Conservation (phyloP, 352 stramenopile species). For the Elongisporangium undulatum region DNA sequence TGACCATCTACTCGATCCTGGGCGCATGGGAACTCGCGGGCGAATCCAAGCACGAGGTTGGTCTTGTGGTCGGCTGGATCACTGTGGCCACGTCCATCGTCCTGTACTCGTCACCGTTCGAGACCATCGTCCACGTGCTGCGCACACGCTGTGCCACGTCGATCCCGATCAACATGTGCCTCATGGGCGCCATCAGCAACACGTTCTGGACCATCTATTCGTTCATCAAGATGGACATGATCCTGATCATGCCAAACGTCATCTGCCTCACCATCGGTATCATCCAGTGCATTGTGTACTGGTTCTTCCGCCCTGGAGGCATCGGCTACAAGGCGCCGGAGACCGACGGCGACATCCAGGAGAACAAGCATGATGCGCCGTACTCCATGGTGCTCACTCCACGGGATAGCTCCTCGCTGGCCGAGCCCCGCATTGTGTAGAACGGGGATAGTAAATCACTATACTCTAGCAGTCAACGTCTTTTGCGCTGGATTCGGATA, state of each 20-base stretch:
- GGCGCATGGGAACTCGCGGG: conserved; percentile 21
- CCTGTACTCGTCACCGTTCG: conserved; percentile 4
- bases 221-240: conserved; percentile 23
- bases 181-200: conserved; percentile 23
- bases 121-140: conserved; percentile 15
- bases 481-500: too few relatives aligned
- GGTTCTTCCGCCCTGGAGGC: conserved; percentile 12
- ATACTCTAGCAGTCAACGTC: neutral
- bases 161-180: conserved; percentile 31
- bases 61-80: neutral
- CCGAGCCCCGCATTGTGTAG: neutral
- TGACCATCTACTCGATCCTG: conserved; percentile 40
- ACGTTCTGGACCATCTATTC: conserved; percentile 29
- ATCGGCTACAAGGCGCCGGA: neutral
- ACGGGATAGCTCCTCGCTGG: neutral
- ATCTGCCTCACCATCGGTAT: conserved; percentile 17
- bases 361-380: neutral
- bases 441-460: neutral
- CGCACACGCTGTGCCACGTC: conserved; percentile 22
- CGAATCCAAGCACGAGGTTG: conserved; percentile 8
- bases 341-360: neutral
- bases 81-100: conserved; percentile 5
- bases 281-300: conserved; percentile 30
- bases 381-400: neutral
- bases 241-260: conserved; percentile 32